Percentiles rank a stretch among this genome's conserved stretches.
phyloP scores from a whole-genome alignment of 768 basidiomycete species.

The Leccinellum rugosiceps region DNA sequence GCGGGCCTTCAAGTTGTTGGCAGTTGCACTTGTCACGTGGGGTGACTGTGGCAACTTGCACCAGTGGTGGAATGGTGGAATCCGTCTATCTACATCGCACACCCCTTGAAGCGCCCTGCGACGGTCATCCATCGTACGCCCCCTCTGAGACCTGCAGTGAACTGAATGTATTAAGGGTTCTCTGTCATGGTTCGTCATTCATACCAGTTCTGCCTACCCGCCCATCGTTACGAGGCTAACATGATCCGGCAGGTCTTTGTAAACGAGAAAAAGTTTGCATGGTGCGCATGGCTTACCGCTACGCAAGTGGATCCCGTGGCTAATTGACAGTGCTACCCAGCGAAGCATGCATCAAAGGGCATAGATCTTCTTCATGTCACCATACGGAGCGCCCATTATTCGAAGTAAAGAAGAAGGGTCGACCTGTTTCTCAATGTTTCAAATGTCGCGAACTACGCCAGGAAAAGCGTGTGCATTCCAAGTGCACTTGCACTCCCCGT shows the following conservation, averaged over 20 bases:
- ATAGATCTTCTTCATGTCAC: slow-evolving; percentile 84
- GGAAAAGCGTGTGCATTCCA: slow-evolving; percentile 77
- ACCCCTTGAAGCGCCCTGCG: background rate
- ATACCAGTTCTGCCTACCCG: background rate
- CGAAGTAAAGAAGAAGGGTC: slow-evolving; percentile 90
- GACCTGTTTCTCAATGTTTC: slow-evolving; percentile 87
- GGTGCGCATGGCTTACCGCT: slow-evolving; percentile 41
- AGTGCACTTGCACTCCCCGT: slow-evolving; percentile 65
- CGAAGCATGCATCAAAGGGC: slow-evolving; percentile 92
- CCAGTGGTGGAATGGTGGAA: too few relatives aligned
- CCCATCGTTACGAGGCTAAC: background rate
- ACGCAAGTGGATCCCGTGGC: background rate
- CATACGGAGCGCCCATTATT: slow-evolving; percentile 89
- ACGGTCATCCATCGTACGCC: background rate
- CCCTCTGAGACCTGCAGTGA: background rate
- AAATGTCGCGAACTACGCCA: slow-evolving; percentile 81
- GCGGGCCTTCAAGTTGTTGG: background rate
- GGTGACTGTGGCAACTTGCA: background rate
- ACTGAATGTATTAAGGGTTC: slow-evolving; percentile 13
- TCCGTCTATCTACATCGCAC: background rate
- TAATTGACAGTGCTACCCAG: slow-evolving; percentile 38
- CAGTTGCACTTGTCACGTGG: background rate
- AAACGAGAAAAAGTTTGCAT: slow-evolving; percentile 72
- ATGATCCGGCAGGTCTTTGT: slow-evolving; percentile 57
- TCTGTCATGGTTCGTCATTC: slow-evolving; percentile 21